Conservation (phyloP, 2,329 filamentous ascomycete species). For the Colletotrichum simmondsii region DNA sequence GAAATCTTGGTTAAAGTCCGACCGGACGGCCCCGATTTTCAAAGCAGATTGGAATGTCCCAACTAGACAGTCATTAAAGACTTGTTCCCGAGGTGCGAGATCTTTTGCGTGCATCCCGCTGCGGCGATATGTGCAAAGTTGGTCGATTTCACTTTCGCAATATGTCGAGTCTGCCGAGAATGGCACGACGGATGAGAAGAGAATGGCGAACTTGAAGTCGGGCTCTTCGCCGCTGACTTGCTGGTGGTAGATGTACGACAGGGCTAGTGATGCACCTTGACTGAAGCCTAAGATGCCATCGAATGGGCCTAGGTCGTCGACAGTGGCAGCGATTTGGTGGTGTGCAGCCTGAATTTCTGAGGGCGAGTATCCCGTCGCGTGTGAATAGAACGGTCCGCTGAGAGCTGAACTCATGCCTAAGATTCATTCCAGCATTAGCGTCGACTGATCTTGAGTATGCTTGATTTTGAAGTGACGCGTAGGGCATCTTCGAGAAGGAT, state of each 20-base stretch:
- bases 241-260: constrained; percentile 20
- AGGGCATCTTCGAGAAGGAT: too few relatives aligned
- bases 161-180: constrained; percentile 16
- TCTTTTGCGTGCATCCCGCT: not conserved
- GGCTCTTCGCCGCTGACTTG: constrained; percentile 16
- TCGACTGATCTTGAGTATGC: too few relatives aligned
- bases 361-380: constrained; percentile 12
- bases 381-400: constrained; percentile 15
- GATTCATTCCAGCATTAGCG: not conserved
- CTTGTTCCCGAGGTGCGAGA: constrained; percentile 7
- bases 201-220: constrained; percentile 22
- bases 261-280: constrained; percentile 33
- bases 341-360: constrained; percentile 8
- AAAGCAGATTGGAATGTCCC: constrained; percentile 19
- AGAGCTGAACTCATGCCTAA: constrained; percentile 15
- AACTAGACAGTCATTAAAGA: constrained; percentile 25
- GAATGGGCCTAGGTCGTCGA: constrained; percentile 36
- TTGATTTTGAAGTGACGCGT: too few relatives aligned
- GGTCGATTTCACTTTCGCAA: constrained; percentile 15
- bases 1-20: constrained; percentile 26
- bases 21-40: constrained; percentile 19
- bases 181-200: constrained; percentile 25
- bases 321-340: constrained; percentile 6
- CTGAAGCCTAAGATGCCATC: constrained; percentile 39
- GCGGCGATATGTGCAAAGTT: constrained; percentile 10